These are phyloP conservation scores for Perkinsus chesapeaki DNA, from an alignment of 169 alveolate species.

Conservation along the genomic window DNA sequence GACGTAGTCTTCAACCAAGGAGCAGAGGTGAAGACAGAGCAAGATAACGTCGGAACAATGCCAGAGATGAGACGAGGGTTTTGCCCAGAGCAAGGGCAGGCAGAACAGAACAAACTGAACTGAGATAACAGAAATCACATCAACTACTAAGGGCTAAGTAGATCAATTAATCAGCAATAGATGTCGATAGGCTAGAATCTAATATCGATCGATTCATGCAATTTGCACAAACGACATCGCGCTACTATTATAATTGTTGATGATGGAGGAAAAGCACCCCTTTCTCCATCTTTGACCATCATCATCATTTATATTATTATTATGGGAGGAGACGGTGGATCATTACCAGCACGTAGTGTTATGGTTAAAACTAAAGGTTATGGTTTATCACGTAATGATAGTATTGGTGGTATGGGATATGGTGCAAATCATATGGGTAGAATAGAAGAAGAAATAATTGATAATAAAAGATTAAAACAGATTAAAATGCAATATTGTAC, in stretches of 20 bases:
- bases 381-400: not conserved
- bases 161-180: not conserved
- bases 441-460: not conserved
- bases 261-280: too few relatives aligned
- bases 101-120: not conserved
- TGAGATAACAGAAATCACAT: too few relatives aligned
- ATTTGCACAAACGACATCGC: not conserved
- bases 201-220: not conserved
- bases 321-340: not conserved
- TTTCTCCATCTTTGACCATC: too few relatives aligned
- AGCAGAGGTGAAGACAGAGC: not conserved
- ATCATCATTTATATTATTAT: too few relatives aligned
- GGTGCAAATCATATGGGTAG: not conserved
- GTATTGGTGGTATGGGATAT: not conserved
- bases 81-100: not conserved
- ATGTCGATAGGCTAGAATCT: not conserved
- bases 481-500: not conserved
- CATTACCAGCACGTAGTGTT: not conserved
- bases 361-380: not conserved
- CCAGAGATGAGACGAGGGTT: not conserved
- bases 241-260: too few relatives aligned
- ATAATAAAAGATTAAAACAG: not conserved
- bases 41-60: too few relatives aligned
- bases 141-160: not conserved
- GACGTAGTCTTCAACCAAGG: not conserved